phyloP scores from a whole-genome alignment of 2,329 filamentous ascomycete species.

The Meredithiella fracta region DNA sequence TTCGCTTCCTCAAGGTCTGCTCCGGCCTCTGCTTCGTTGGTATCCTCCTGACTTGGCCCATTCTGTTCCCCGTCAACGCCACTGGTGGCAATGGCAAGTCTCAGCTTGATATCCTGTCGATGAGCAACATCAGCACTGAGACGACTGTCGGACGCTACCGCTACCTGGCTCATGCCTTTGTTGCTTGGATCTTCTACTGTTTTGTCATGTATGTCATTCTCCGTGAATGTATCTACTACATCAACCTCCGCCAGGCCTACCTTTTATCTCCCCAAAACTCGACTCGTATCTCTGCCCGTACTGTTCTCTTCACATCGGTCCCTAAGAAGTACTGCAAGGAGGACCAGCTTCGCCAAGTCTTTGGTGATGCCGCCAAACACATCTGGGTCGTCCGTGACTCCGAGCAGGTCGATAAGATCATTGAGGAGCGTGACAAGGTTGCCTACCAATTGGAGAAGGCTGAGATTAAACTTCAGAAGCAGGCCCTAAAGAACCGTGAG shows the following conservation, averaged over 20 bases:
- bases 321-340: constrained; percentile 64
- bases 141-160: constrained; percentile 38
- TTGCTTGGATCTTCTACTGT: constrained; percentile 67
- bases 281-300: constrained; percentile 73
- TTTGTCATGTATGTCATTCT: constrained; percentile 83
- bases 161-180: constrained; percentile 67
- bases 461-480: constrained; percentile 69
- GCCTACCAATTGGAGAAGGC: constrained; percentile 72
- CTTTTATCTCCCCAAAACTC: constrained; percentile 71
- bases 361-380: constrained; percentile 64
- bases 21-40: constrained; percentile 68
- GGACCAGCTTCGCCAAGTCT: constrained; percentile 59
- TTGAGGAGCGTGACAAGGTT: constrained; percentile 64
- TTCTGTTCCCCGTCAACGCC: constrained; percentile 71
- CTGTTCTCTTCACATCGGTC: constrained; percentile 76
- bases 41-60: constrained; percentile 68
- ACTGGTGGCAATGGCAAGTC: constrained; percentile 51
- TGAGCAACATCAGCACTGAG: constrained; percentile 52
- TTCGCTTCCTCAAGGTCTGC: constrained; percentile 60
- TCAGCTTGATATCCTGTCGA: constrained; percentile 63
- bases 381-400: constrained; percentile 73
- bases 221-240: constrained; percentile 76
- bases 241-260: constrained; percentile 86
- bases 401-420: constrained; percentile 60
- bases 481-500: constrained; percentile 54